Evolutionary conservation across 2,329 filamentous ascomycete species (phyloP), one percentile per base, ranked within the genome.

Genomic region (Cladosporium halotolerans): DNA sequence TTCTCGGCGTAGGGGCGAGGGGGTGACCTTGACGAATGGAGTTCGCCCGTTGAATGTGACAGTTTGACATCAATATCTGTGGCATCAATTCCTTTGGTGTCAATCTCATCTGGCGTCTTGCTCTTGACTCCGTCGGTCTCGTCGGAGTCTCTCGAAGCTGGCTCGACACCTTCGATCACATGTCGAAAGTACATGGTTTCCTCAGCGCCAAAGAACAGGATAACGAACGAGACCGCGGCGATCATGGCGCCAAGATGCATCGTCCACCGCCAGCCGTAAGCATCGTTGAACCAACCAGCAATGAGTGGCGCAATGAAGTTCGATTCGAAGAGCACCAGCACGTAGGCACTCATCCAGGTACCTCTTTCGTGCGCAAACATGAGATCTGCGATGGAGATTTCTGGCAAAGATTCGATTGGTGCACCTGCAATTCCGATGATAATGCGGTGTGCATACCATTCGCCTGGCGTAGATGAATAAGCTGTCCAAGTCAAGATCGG

Each of bases 171-270:
- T 10, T 43, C 51, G 64, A 62, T 39, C 72, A 67, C 45, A n/a
- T 44, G 38, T 7, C 56, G 39, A 19, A 56, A 54, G 53, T 76
- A 81, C 62, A 79, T 82, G 5, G 80, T 82, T 63, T 83, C 80
- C 63, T 83, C 81, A 71, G 82, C 76, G 62, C 77, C 75, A 61
- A 83, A 78, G 67, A 81, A 82, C 1, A 78, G 65, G 57, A 80
- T 72, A n/a, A 82, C 59, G 33, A 78, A 76, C 8, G 68, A 70
- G 1, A 75, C 65, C 0, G 67, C 78, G 2, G 69, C 64, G 57
- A 83, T 73, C 18, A 84, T 81, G 4, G 79, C 76, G 34, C 75
- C 75, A 70, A 77, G 80, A 58, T 28, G 63, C 28, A 77, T 68
- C 13, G 73, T 71, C 75, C 76, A 80, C 51, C 71, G 57, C 76